Conservation (phyloP, 2,329 filamentous ascomycete species). For the Calonectria naviculata region DNA sequence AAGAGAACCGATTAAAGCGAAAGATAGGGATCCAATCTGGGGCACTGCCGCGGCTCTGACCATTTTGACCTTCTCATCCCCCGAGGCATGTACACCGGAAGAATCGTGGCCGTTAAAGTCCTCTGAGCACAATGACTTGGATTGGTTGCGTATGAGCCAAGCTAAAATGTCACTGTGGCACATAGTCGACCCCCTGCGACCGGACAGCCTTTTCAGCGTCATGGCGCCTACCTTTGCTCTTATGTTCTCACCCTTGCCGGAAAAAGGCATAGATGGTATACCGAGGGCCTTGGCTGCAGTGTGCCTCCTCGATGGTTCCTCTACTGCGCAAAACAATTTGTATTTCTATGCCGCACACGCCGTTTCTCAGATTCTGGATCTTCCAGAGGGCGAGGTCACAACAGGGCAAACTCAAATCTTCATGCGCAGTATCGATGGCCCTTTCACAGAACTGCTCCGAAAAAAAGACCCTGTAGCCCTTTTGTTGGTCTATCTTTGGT, state of each 20-base stretch:
- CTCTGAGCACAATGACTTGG: constrained; percentile 38
- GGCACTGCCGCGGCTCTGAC: constrained; percentile 55
- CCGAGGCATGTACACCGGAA: constrained; percentile 46
- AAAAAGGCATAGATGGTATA: constrained; percentile 39
- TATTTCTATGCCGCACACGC: constrained; percentile 53
- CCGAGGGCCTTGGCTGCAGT: constrained; percentile 34
- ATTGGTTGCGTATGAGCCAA: constrained; percentile 48
- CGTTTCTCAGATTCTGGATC: constrained; percentile 42
- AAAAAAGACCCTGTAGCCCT: constrained; percentile 51
- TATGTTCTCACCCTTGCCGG: constrained; percentile 48
- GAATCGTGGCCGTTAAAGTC: constrained; percentile 49
- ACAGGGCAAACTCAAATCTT: constrained; percentile 48
- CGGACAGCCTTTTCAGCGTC: constrained; percentile 48
- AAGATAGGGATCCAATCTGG: constrained; percentile 59
- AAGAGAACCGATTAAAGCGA: constrained; percentile 42
- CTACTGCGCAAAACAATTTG: constrained; percentile 47
- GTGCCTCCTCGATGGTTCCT: constrained; percentile 41
- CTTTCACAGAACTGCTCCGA: constrained; percentile 46
- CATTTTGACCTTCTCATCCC: constrained; percentile 52
- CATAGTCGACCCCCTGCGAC: constrained; percentile 46
- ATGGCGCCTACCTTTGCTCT: constrained; percentile 48
- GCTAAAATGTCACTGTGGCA: constrained; percentile 52
- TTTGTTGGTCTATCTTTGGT: constrained; percentile 55
- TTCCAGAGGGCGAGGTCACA: constrained; percentile 44
- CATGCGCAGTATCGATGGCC: constrained; percentile 44